These are phyloP conservation scores for Diaporthe amygdali DNA, from an alignment of 2,329 filamentous ascomycete genomes.

Conservation along the genomic window DNA sequence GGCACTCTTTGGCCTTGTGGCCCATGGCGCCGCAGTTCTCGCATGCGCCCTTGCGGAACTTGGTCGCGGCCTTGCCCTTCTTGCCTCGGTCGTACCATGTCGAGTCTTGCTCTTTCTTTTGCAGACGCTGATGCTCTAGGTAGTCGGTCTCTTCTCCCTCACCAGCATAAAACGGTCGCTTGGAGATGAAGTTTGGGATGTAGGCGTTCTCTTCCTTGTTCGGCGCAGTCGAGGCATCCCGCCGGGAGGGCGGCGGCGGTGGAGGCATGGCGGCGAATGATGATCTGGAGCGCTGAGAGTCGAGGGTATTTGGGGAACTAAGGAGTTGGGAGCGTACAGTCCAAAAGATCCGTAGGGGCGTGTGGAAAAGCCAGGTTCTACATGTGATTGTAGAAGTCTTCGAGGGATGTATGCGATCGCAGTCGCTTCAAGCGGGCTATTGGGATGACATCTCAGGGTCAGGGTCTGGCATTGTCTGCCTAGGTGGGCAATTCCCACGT, in stretches of 20 bases:
- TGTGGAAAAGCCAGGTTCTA: neutral
- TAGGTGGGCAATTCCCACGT: neutral
- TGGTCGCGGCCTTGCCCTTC: conserved; percentile 90
- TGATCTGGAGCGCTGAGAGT: neutral
- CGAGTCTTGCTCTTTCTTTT: conserved; percentile 75
- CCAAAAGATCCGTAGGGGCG: too few species aligned
- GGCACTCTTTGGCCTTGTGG: conserved; percentile 92
- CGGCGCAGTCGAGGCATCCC: conserved; percentile 20
- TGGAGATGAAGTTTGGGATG: conserved; percentile 97
- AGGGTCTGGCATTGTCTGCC: too few species aligned
- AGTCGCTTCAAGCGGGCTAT: neutral
- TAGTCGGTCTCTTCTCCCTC: conserved; percentile 83
- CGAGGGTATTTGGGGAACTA: neutral
- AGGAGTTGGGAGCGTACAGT: neutral
- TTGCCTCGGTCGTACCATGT: conserved; percentile 95
- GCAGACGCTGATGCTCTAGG: conserved; percentile 92
- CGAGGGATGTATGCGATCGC: neutral
- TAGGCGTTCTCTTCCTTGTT: conserved; percentile 94
- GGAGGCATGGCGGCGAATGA: conserved; percentile 28
- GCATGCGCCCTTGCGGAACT: conserved; percentile 96
- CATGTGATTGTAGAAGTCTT: neutral
- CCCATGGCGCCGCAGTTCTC: conserved; percentile 98
- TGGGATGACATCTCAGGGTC: neutral
- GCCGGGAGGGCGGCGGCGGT: conserved; percentile 19
- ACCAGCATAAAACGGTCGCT: conserved; percentile 93